These are phyloP conservation scores for Diutina scorzettiae DNA, from an alignment of 1,139 yeast genomes.

Conservation along the genomic window DNA sequence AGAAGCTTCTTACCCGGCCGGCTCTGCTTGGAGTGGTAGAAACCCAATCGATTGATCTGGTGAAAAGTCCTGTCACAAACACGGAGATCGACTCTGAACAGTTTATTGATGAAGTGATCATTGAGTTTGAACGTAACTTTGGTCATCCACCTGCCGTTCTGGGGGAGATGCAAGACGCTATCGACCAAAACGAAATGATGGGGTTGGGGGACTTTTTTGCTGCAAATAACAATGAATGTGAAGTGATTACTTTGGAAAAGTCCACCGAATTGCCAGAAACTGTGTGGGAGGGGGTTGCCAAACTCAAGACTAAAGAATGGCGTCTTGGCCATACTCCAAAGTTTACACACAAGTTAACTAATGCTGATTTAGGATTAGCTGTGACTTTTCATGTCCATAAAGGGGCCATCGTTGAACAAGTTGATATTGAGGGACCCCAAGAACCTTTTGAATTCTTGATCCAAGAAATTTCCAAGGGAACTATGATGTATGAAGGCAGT, in stretches of 20 bases:
- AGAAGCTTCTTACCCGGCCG: constrained; percentile 43
- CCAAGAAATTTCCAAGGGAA: constrained; percentile 15
- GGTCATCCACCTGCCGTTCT: constrained; percentile 12
- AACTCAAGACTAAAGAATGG: constrained; percentile 57
- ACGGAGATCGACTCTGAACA: constrained; percentile 32
- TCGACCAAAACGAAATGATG: constrained; percentile 22
- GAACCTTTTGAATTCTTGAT: constrained; percentile 19
- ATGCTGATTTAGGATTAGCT: constrained; percentile 14
- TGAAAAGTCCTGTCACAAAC: constrained; percentile 66
- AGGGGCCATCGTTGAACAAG: not conserved
- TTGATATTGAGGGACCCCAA: constrained; percentile 9
- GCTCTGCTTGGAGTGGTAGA: constrained; percentile 34
- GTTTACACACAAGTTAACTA: constrained; percentile 36
- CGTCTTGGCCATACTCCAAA: constrained; percentile 59
- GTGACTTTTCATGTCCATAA: constrained; percentile 27
- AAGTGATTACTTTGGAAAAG: constrained; percentile 16
- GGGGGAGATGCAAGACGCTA: constrained; percentile 11
- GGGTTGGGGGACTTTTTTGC: constrained; percentile 24
- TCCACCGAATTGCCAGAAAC: constrained; percentile 32
- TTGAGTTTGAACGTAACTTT: constrained; percentile 31
- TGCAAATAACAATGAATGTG: constrained; percentile 10
- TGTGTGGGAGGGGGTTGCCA: constrained; percentile 28
- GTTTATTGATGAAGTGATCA: constrained; percentile 36
- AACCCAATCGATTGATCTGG: constrained; percentile 61
- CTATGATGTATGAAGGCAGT: constrained; percentile 26